Base-by-base conservation (phyloP, 2,329 filamentous ascomycete genomes). In the Aspergillus spinulosporus region DNA sequence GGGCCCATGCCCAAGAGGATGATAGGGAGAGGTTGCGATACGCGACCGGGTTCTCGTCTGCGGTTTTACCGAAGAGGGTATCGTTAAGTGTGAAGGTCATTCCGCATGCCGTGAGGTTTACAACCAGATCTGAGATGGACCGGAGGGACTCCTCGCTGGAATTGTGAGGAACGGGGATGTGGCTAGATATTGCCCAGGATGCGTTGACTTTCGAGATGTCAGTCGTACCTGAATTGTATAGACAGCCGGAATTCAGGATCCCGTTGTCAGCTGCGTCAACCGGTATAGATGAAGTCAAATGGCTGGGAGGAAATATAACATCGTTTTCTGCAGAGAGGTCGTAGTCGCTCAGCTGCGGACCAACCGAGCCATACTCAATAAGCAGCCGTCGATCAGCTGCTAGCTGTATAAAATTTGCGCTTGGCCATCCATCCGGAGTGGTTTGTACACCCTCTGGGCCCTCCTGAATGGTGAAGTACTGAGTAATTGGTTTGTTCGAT, bases 381-480 rank as follows among this genome's bases (percentile, higher is more conserved):
- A 88, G 64, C 2, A 88, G 62, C 32, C 85, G 76, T 60, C 79
- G 79, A n/a, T 76, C 75, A 46, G 77, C 72, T 1, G 76, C 73
- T 44, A 86, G 77, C 61, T 85, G 82, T 34, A 87, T 69, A 61
- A 79, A 85, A 15, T 78, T 76, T 61, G 84, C 80, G n/a, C 79
- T 81, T 0, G 86, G 86, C 86, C 86, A 88, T 8, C 86, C 86
- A 69, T 85, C 78, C 0, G 75, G 66, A 0, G 84, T 87, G 15
- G 75, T 76, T 36, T 72, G 71, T n/a, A 55, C 61, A 14, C 76
- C 73, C 2, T 70, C 62, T 8, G 62, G 47, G 40, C 73, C 62
- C 29, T 69, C 64, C 6, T 77, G 65, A 1, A 75, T 73, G 4
- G 72, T 72, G 56, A 83, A 85, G 62, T 86, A 88, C 26, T 78